These are phyloP conservation scores for Psilocybe azurescens DNA, from an alignment of 768 basidiomycete species.

Conservation along the genomic window DNA sequence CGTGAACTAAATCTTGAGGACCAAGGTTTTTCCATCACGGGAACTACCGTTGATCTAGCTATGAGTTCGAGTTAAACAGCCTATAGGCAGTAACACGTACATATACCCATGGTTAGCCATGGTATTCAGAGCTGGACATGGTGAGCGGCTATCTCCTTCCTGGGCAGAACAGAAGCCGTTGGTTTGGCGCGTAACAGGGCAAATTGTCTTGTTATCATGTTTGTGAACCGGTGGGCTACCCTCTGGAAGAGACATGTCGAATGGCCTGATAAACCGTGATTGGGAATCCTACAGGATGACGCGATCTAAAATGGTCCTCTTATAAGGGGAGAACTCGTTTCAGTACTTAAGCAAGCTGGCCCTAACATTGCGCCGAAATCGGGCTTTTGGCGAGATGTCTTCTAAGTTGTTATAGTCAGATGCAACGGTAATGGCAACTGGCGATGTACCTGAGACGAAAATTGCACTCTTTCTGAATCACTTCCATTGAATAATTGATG, in stretches of 20 bases:
- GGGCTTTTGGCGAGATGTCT: no score
- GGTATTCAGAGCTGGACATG: constrained; percentile 77
- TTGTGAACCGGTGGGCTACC: constrained; percentile 38
- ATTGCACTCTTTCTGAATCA: no score
- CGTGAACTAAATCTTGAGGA: constrained; percentile 42
- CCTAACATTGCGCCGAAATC: no score
- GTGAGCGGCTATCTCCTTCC: constrained; percentile 59
- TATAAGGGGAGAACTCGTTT: no score
- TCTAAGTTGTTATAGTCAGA: no score
- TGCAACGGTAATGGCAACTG: no score
- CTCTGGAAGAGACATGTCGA: constrained; percentile 6
- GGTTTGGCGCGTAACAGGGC: constrained; percentile 47
- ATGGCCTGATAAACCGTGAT: neutral
- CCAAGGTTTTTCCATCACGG: constrained; percentile 57
- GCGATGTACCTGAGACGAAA: no score
- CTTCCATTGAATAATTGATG: no score
- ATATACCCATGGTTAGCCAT: constrained; percentile 80
- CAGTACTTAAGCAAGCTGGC: no score
- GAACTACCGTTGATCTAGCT: constrained; percentile 37
- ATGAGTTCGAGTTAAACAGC: neutral
- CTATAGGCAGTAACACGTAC: constrained; percentile 45
- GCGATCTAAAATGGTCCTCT: no score
- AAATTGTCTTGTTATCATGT: constrained; percentile 35
- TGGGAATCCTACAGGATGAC: neutral
- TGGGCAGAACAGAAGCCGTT: constrained; percentile 52